A percentile compares a stretch with the other conserved stretches of the same genome.
Conservation (phyloP, 2,329 filamentous ascomycete genomes). For the Fusarium nurragi region DNA sequence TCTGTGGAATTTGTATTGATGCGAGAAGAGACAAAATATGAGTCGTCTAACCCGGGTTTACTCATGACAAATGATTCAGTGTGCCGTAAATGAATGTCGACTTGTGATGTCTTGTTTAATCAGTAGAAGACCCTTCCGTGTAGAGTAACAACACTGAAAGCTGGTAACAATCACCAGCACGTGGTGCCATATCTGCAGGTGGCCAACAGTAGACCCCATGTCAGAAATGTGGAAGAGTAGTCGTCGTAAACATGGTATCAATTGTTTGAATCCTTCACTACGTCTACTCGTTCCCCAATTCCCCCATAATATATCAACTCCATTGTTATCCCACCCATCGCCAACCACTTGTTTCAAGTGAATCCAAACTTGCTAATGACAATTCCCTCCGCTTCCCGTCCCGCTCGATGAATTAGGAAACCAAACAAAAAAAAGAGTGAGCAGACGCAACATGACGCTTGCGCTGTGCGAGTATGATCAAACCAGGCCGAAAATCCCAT, state of each 20-base stretch:
- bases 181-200: not conserved
- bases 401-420: conserved; percentile 10
- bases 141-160: not conserved
- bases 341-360: conserved; percentile 15
- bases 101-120: not conserved
- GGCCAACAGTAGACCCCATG: not conserved
- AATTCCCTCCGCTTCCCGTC: not conserved
- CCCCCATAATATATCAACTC: conserved; percentile 18
- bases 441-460: conserved; percentile 7
- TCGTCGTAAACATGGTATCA: conserved; percentile 40
- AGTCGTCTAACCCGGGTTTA: conserved; percentile 39
- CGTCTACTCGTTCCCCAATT: conserved; percentile 26
- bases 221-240: not conserved
- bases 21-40: conserved; percentile 42
- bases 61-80: conserved; percentile 35
- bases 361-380: conserved; percentile 17
- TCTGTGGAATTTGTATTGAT: conserved; percentile 38
- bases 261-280: conserved; percentile 34
- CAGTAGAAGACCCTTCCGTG: not conserved
- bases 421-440: conserved; percentile 6
- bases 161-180: fast-evolving
- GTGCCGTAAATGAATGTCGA: conserved; percentile 19
- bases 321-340: conserved; percentile 8
- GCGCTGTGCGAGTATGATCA: conserved; percentile 33
- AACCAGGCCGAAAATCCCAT: conserved; percentile 22